Conservation (phyloP, 2,329 filamentous ascomycete genomes). For the Phoma sp. region DNA sequence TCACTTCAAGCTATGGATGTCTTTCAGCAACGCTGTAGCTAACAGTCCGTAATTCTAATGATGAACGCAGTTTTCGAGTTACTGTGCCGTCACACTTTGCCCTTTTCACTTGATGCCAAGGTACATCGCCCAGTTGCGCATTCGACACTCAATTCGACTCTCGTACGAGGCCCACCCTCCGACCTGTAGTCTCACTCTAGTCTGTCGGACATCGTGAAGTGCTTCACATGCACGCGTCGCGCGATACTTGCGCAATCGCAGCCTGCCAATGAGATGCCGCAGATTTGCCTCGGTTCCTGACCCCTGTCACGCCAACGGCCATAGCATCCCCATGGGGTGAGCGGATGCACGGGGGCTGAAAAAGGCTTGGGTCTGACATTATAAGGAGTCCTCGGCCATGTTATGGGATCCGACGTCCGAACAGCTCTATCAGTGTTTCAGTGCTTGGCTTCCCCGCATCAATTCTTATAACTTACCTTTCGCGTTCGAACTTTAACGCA, state of each 20-base stretch:
- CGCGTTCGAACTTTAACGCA: background rate
- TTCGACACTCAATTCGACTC: no score
- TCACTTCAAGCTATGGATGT: no score
- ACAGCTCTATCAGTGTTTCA: background rate
- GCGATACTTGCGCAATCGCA: background rate
- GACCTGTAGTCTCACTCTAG: no score
- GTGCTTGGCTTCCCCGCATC: conserved; percentile 1
- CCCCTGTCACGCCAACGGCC: conserved; percentile 4
- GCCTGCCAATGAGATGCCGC: conserved; percentile 5
- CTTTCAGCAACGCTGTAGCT: no score
- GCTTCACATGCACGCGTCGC: conserved; percentile 8
- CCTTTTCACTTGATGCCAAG: no score
- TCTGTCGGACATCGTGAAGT: background rate
- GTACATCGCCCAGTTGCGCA: no score
- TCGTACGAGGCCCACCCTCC: conserved; percentile 1
- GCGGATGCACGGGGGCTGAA: conserved; percentile 1
- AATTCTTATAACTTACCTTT: background rate
- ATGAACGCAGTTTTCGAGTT: no score
- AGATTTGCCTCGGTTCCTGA: conserved; percentile 12
- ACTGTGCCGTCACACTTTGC: no score
- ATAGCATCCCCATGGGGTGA: conserved; percentile 13
- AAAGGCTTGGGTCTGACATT: background rate
- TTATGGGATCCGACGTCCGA: no score
- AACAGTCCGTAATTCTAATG: no score
- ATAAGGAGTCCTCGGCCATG: background rate